phyloP scores from a whole-genome alignment of 1,139 yeast species.

The Blastobotrys elegans region DNA sequence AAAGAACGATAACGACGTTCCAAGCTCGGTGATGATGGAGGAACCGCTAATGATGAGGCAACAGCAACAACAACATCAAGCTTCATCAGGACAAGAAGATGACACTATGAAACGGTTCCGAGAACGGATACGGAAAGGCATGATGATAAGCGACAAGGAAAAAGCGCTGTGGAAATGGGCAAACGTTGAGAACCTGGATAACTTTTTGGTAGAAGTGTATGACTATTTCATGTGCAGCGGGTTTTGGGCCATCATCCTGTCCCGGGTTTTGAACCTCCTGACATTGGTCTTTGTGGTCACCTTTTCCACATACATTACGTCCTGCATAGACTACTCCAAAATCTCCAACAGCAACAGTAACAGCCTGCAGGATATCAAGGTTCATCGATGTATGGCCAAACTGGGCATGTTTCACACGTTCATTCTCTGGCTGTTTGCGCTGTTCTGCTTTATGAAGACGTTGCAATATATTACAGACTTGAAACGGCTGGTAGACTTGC shows the following conservation, averaged over 20 bases:
- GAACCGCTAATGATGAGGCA: not conserved
- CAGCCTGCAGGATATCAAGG: slow-evolving; percentile 45
- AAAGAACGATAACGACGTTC: slow-evolving; percentile 7
- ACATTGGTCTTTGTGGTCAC: slow-evolving; percentile 74
- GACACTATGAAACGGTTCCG: not conserved
- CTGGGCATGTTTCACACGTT: slow-evolving; percentile 48
- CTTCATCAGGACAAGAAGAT: not conserved
- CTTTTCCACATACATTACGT: slow-evolving; percentile 72
- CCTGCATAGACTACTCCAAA: slow-evolving; percentile 70
- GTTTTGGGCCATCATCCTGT: slow-evolving; percentile 63
- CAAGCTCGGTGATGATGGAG: slow-evolving; percentile 12
- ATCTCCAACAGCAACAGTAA: slow-evolving; percentile 38
- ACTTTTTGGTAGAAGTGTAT: slow-evolving; percentile 77
- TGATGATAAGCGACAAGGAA: slow-evolving; percentile 41
- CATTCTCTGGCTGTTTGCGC: slow-evolving; percentile 55
- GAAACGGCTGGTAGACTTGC: slow-evolving; percentile 55
- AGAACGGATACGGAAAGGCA: not conserved
- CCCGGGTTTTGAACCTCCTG: slow-evolving; percentile 56
- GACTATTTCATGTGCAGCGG: slow-evolving; percentile 85
- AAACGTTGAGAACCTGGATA: slow-evolving; percentile 84
- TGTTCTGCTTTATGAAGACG: slow-evolving; percentile 52
- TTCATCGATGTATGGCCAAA: slow-evolving; percentile 55
- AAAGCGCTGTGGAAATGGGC: slow-evolving; percentile 95
- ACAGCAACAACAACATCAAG: not conserved
- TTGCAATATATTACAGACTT: slow-evolving; percentile 49